These are phyloP conservation scores for Meira miltonrushii DNA, from an alignment of 1,284 basidiomycete genomes.

Conservation along the genomic window DNA sequence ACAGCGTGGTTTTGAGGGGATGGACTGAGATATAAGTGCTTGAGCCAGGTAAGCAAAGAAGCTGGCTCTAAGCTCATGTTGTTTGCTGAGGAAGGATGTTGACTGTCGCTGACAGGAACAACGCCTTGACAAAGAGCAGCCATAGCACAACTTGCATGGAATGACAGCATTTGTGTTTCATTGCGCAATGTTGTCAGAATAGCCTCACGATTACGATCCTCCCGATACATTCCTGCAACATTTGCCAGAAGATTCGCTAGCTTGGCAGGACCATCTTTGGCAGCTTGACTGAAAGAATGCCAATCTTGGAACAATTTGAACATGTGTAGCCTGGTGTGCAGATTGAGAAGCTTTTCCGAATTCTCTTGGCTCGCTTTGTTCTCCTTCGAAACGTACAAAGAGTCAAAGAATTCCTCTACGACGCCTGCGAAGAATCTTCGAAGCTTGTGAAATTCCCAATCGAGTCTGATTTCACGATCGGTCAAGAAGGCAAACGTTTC, in stretches of 20 bases:
- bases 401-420: constrained; percentile 71
- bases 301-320: constrained; percentile 87
- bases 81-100: constrained; percentile 78
- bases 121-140: constrained; percentile 60
- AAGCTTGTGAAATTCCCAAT: constrained; percentile 72
- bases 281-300: constrained; percentile 77
- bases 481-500: constrained; percentile 74
- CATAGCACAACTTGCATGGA: constrained; percentile 69
- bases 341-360: constrained; percentile 70
- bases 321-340: constrained; percentile 70
- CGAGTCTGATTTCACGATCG: constrained; percentile 67
- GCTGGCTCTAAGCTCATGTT: constrained; percentile 56
- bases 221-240: constrained; percentile 58
- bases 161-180: constrained; percentile 60
- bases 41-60: constrained; percentile 56
- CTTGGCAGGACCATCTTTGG: constrained; percentile 69
- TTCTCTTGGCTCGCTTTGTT: constrained; percentile 69
- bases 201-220: constrained; percentile 53
- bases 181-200: constrained; percentile 58
- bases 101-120: constrained; percentile 59
- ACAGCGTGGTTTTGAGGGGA: constrained; percentile 53
- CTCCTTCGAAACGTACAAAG: neutral
- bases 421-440: constrained; percentile 85
- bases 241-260: constrained; percentile 69
- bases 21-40: constrained; percentile 55